Percentiles rank a stretch among this genome's conserved stretches.
These are phyloP conservation scores for Solanum acaule DNA, from an alignment of 257 asterid species.

Conservation along the genomic window DNA sequence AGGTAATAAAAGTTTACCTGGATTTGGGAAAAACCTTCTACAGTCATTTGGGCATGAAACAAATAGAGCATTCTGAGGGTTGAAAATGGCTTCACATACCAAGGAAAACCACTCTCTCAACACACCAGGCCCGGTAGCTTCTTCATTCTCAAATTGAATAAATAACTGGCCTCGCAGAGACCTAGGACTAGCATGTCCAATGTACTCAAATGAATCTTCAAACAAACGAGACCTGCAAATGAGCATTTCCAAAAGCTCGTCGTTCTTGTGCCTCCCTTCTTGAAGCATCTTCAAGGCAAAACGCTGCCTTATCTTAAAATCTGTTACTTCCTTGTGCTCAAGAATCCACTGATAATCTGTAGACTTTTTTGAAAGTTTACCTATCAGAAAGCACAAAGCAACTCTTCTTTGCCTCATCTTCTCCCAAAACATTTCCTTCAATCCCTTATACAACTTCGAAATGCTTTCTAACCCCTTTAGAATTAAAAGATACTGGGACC, in stretches of 20 bases:
- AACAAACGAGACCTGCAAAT: background rate
- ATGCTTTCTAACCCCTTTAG: no score
- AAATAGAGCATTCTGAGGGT: constrained; percentile 79
- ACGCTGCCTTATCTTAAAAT: no score
- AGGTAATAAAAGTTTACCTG: constrained; percentile 31
- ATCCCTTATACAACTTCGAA: no score
- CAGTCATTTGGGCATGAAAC: constrained; percentile 76
- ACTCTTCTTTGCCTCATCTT: no score
- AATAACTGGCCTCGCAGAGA: no score
- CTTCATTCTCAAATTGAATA: background rate
- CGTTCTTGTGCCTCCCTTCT: no score
- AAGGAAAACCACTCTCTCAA: background rate
- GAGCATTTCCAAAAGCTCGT: background rate
- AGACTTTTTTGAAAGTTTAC: background rate
- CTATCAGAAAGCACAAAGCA: background rate
- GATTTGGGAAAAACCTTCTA: constrained; percentile 89
- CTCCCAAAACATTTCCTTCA: no score
- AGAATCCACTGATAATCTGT: background rate
- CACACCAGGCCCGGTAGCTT: background rate
- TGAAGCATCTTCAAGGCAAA: background rate
- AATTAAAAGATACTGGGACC: no score
- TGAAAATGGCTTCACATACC: constrained; percentile 80
- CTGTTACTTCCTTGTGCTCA: background rate
- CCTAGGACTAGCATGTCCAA: background rate
- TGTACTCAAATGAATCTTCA: background rate